These are phyloP conservation scores for Lachancea cidri DNA, from an alignment of 805 yeast species.

Conservation along the genomic window DNA sequence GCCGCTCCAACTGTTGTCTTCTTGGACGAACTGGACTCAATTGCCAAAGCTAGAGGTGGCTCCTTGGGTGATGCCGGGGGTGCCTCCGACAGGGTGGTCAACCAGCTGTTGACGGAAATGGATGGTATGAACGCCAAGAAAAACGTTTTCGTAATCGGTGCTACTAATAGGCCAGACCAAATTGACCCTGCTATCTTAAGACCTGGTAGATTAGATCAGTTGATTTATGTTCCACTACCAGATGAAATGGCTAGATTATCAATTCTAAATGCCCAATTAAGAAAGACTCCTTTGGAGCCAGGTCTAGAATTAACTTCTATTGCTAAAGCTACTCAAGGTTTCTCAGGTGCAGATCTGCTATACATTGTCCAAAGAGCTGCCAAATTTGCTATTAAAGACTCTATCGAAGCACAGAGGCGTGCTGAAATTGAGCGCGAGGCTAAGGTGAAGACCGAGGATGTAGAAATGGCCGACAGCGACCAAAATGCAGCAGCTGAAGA, in stretches of 20 bases:
- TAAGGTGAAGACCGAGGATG: constrained; percentile 41
- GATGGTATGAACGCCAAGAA: constrained; percentile 99
- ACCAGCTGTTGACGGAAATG: constrained; percentile 95
- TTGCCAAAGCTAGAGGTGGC: constrained; percentile 96
- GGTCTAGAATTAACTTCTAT: constrained; percentile 84
- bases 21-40: constrained; percentile 96
- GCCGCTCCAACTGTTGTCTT: constrained; percentile 99
- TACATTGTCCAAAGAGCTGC: constrained; percentile 99
- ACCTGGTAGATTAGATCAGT: constrained; percentile 98
- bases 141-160: constrained; percentile 98
- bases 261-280: constrained; percentile 89
- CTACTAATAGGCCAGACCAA: constrained; percentile 99
- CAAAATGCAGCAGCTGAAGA: constrained; percentile 38
- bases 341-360: constrained; percentile 98
- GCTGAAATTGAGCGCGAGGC: constrained; percentile 31
- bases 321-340: constrained; percentile 93
- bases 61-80: constrained; percentile 92
- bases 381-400: constrained; percentile 95
- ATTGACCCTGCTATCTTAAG: constrained; percentile 97
- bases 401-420: constrained; percentile 75
- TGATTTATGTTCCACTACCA: constrained; percentile 97
- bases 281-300: constrained; percentile 98
- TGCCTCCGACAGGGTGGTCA: constrained; percentile 93
- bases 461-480: constrained; percentile 34
- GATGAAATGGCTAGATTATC: constrained; percentile 93